These are phyloP conservation scores for Tillandsia leiboldiana DNA, from an alignment of 176 grass and related monocot genomes.

Conservation along the genomic window DNA sequence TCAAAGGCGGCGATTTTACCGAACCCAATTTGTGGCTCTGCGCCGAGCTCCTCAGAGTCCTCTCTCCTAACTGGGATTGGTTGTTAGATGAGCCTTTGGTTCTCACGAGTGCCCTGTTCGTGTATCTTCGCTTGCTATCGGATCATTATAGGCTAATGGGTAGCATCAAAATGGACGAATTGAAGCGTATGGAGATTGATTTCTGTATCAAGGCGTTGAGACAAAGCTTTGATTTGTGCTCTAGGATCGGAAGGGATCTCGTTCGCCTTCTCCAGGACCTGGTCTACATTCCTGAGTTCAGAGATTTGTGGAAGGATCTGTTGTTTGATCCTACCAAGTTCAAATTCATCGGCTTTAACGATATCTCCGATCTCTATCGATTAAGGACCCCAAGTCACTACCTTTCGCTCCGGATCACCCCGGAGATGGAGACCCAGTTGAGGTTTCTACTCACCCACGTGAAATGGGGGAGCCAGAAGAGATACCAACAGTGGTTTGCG, in stretches of 20 bases:
- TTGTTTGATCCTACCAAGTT: constrained; percentile 6
- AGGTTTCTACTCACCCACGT: constrained; percentile 79
- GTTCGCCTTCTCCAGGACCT: constrained; percentile 66
- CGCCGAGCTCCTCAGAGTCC: constrained; percentile 15
- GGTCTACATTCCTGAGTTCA: constrained; percentile 58
- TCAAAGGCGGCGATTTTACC: constrained; percentile 42
- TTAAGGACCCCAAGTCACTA: constrained; percentile 31
- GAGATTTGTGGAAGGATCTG: constrained; percentile 45
- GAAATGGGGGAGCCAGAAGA: constrained; percentile 67
- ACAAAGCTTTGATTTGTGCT: constrained; percentile 37
- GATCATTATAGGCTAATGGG: constrained; percentile 47
- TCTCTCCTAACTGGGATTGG: constrained; percentile 32
- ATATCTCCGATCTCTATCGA: constrained; percentile 31
- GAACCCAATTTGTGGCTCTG: constrained; percentile 45
- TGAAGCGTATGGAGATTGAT: constrained; percentile 41
- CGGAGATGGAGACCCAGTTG: constrained; percentile 71
- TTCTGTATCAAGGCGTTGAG: constrained; percentile 47
- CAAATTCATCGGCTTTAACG: constrained; percentile 11
- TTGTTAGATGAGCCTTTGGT: constrained; percentile 14
- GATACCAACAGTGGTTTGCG: constrained; percentile 75
- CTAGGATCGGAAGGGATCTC: constrained; percentile 56
- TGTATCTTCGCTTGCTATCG: constrained; percentile 34
- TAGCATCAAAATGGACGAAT: constrained; percentile 30
- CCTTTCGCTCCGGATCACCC: constrained; percentile 27
- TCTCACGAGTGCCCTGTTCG: constrained; percentile 34